Evolutionary conservation across 176 grass and related monocot genomes (phyloP), one percentile per base, ranked within the genome.

Genomic region (Panicum miliaceum): DNA sequence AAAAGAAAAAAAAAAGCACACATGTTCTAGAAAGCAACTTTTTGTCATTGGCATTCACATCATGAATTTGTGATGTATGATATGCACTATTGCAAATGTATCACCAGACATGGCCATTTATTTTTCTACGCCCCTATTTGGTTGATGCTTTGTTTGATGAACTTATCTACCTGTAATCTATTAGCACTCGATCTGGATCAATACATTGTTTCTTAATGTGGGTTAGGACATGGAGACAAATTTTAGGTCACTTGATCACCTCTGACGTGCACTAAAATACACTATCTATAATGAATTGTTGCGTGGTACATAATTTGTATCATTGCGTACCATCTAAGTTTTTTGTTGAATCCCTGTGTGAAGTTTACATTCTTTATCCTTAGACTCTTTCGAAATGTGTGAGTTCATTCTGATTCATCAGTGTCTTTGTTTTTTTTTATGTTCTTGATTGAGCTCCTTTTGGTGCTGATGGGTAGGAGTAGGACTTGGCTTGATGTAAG

Each of bases 401-500:
- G 13, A 87, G 4, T 70, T 71, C 20, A 2, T 68, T 5, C 67
- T 53, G 54, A 69, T 85, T 79, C n/a, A 62, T 51, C 29, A 50
- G 41, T 50, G 36, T 62, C 38, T 48, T 35, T 59, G 56, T 3
- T 12, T 77, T 77, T 68, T 53, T 56, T 56, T n/a, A 41, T 84
- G 36, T 59, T 77, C 14, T 69, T 38, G 38, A 6, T 11, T 85
- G 43, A 68, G 63, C 37, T 85, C 36, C 37, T 72, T 72, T 26
- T 18, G 64, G 71, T 45, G 25, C n/a, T 43, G 6, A 26, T 81
- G 27, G 5, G 64, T 62, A 54, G 13, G 48, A 42, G 34, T 43
- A 45, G 20, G 25, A 61, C 41, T 82, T 59, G n/a, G 2, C 48
- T 75, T 88, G 75, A 68, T 76, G 23, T 7, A 57, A 60, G 40